Conservation (phyloP, 768 basidiomycete genomes). For the Mrakia frigida region DNA sequence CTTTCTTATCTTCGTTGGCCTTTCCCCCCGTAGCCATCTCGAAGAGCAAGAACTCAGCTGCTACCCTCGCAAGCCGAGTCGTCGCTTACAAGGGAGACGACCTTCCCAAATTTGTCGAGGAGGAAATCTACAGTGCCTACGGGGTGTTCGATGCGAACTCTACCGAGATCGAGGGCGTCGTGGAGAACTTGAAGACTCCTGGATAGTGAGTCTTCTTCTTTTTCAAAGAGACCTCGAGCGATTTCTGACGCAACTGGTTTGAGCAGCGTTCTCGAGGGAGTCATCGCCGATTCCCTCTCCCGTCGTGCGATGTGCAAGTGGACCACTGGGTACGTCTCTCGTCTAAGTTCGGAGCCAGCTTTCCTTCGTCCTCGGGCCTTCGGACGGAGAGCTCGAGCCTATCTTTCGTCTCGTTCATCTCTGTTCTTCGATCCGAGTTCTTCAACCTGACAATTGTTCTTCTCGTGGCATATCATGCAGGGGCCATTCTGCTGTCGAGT, state of each 20-base stretch:
- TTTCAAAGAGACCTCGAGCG: neutral
- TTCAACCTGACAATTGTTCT: too few species aligned
- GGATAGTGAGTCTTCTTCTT: neutral
- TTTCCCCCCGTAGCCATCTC: neutral
- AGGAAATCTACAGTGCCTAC: slow-evolving; percentile 15
- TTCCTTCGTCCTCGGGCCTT: too few species aligned
- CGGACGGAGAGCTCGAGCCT: too few species aligned
- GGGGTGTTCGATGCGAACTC: slow-evolving; percentile 23
- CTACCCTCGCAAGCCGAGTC: slow-evolving; percentile 1
- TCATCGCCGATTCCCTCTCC: slow-evolving; percentile 7
- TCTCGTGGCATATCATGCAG: too few species aligned
- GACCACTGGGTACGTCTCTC: neutral
- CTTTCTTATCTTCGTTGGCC: neutral
- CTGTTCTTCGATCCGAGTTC: too few species aligned
- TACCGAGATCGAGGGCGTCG: slow-evolving; percentile 13
- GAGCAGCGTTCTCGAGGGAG: neutral
- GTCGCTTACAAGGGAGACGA: slow-evolving; percentile 19
- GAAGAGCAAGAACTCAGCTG: neutral
- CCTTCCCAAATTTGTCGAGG: neutral
- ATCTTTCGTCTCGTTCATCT: neutral
- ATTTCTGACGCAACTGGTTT: neutral
- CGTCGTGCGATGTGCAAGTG: slow-evolving; percentile 18
- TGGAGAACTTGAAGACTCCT: neutral
- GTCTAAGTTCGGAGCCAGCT: too few species aligned
- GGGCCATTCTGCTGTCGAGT: neutral